phyloP scores from a whole-genome alignment of 202 grass and related monocot species.

The Hordeum pubiflorum region DNA sequence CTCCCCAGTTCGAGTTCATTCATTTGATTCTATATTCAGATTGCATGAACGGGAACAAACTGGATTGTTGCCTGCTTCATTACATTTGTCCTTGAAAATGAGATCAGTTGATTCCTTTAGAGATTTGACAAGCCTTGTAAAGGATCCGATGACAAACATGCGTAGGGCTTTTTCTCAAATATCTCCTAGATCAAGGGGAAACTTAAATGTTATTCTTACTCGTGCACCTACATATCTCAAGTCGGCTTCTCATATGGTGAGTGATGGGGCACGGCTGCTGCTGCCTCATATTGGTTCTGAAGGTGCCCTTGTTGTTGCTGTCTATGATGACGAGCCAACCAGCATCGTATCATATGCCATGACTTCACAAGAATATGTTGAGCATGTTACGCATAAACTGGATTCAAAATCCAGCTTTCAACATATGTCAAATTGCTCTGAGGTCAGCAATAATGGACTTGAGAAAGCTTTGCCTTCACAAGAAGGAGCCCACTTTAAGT shows the following conservation, averaged over 20 bases:
- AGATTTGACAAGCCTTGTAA: slow-evolving; percentile 38
- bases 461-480: slow-evolving; percentile 33
- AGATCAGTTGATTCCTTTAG: slow-evolving; percentile 50
- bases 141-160: slow-evolving; percentile 50
- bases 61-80: slow-evolving; percentile 41
- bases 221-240: slow-evolving; percentile 48
- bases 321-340: slow-evolving; percentile 88
- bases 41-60: slow-evolving; percentile 43
- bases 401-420: slow-evolving; percentile 18
- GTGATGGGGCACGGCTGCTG: slow-evolving; percentile 61
- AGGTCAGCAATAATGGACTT: neutral
- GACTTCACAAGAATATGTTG: slow-evolving; percentile 51
- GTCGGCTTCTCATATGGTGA: slow-evolving; percentile 41
- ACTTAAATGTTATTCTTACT: slow-evolving; percentile 45
- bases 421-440: slow-evolving; percentile 24
- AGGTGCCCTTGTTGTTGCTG: slow-evolving; percentile 53
- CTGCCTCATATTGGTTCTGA: slow-evolving; percentile 49
- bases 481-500: slow-evolving; percentile 54
- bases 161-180: slow-evolving; percentile 68
- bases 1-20: slow-evolving; percentile 66
- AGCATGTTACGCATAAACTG: slow-evolving; percentile 33
- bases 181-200: slow-evolving; percentile 48
- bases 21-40: slow-evolving; percentile 61
- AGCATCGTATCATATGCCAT: slow-evolving; percentile 79
- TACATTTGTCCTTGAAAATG: slow-evolving; percentile 34